These are phyloP conservation scores for Gigaspora rosea DNA, from an alignment of 192 early-diverging fungal genomes.

Conservation along the genomic window DNA sequence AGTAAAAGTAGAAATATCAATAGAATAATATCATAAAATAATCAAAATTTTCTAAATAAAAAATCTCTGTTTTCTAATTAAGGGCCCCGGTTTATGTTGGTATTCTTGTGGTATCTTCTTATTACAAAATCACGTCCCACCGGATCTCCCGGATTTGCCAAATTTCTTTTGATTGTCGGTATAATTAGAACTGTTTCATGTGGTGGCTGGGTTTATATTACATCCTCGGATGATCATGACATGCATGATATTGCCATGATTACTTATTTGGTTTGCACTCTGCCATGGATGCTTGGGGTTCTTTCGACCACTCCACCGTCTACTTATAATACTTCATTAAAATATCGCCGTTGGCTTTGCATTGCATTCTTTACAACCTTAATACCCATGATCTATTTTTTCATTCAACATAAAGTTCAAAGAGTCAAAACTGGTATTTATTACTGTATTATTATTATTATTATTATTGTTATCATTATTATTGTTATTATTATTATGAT, in stretches of 20 bases:
- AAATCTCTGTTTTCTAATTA: no score
- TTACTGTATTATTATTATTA: background rate
- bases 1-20: no score
- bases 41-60: no score
- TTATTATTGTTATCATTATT: background rate
- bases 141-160: slow-evolving; percentile 33
- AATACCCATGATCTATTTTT: slow-evolving; percentile 76
- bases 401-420: slow-evolving; percentile 78
- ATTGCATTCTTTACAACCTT: slow-evolving; percentile 70
- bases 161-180: slow-evolving; percentile 48
- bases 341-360: slow-evolving; percentile 57
- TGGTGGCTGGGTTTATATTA: slow-evolving; percentile 85
- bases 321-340: slow-evolving; percentile 43
- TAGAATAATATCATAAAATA: no score
- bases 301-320: slow-evolving; percentile 49
- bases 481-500: background rate
- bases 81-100: no score
- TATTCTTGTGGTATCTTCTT: no score
- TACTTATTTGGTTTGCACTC: slow-evolving; percentile 70
- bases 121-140: no score
- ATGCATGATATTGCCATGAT: slow-evolving; percentile 84
- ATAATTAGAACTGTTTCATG: slow-evolving; percentile 71
- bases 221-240: slow-evolving; percentile 76
- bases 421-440: slow-evolving; percentile 62
- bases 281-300: slow-evolving; percentile 72